A percentile compares a stretch with the other conserved stretches of the same genome.
Conservation (phyloP, 2,329 filamentous ascomycete species). For the Dothideomycetes sp. region DNA sequence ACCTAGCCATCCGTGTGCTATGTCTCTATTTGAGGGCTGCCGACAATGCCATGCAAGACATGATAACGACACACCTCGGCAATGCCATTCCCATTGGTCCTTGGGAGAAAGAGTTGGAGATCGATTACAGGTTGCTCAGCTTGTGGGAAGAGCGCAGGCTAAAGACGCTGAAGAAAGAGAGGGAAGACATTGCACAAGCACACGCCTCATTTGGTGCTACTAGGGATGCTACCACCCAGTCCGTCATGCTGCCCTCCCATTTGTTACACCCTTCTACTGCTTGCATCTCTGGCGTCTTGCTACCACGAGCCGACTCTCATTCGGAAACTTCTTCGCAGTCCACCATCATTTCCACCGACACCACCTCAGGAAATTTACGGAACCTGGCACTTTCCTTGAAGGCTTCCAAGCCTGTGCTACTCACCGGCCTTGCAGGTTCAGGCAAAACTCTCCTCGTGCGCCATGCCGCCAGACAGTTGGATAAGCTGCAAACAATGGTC, state of each 20-base stretch:
- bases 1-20: constrained; percentile 73
- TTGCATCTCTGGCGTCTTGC: constrained; percentile 56
- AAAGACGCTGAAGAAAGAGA: constrained; percentile 22
- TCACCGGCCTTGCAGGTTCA: constrained; percentile 74
- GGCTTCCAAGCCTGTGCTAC: constrained; percentile 60
- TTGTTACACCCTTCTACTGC: constrained; percentile 38
- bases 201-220: constrained; percentile 1
- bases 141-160: constrained; percentile 55
- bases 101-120: constrained; percentile 64
- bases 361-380: constrained; percentile 63
- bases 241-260: constrained; percentile 12
- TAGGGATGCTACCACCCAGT: constrained; percentile 2
- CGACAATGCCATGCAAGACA: constrained; percentile 65
- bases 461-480: constrained; percentile 70
- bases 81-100: constrained; percentile 43
- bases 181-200: constrained; percentile 4
- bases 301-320: constrained; percentile 49
- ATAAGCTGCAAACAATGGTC: constrained; percentile 73
- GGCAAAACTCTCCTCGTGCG: constrained; percentile 85
- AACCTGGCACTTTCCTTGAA: constrained; percentile 60
- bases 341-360: constrained; percentile 60
- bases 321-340: constrained; percentile 22
- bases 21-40: constrained; percentile 70
- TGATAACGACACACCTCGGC: constrained; percentile 30
- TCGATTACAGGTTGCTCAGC: constrained; percentile 70